Conservation (phyloP, 129 eudicot species). For the Flaveria sonorensis region DNA sequence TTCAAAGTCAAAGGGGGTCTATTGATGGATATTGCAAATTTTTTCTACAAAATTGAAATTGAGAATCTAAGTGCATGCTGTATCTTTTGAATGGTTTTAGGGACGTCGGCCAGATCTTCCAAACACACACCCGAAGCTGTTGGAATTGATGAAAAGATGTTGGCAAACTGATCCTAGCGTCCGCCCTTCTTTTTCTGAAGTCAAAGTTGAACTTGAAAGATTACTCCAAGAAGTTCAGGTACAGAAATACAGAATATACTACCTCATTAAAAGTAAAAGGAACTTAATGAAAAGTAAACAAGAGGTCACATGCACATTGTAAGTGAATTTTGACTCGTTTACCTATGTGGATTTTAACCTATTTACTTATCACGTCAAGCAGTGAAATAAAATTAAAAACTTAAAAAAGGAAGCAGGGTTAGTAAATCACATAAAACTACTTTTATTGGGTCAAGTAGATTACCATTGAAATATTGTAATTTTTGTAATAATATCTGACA, state of each 20-base stretch:
- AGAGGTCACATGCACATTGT: not conserved
- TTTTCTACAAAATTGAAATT: not conserved
- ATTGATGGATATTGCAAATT: not conserved
- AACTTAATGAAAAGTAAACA: not conserved
- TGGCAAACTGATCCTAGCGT: conserved; percentile 64
- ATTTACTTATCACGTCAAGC: not conserved
- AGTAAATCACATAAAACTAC: not conserved
- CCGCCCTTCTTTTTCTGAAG: conserved; percentile 70
- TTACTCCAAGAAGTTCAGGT: conserved; percentile 62
- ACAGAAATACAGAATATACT: not conserved
- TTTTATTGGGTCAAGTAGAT: not conserved
- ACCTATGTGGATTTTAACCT: not conserved
- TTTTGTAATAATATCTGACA: not conserved
- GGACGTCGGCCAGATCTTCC: conserved; percentile 96
- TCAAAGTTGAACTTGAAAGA: conserved; percentile 61
- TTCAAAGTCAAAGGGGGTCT: not conserved
- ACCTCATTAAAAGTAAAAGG: not conserved
- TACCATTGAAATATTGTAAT: not conserved
- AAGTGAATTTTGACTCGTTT: not conserved
- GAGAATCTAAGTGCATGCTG: not conserved
- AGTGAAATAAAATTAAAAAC: not conserved
- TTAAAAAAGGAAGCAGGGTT: not conserved
- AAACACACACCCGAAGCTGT: conserved; percentile 66
- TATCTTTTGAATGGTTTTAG: conserved; percentile 35
- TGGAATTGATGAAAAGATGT: conserved; percentile 81